Evolutionary conservation across 2,329 filamentous ascomycete genomes (phyloP).

Genomic region (Neonectria hederae): DNA sequence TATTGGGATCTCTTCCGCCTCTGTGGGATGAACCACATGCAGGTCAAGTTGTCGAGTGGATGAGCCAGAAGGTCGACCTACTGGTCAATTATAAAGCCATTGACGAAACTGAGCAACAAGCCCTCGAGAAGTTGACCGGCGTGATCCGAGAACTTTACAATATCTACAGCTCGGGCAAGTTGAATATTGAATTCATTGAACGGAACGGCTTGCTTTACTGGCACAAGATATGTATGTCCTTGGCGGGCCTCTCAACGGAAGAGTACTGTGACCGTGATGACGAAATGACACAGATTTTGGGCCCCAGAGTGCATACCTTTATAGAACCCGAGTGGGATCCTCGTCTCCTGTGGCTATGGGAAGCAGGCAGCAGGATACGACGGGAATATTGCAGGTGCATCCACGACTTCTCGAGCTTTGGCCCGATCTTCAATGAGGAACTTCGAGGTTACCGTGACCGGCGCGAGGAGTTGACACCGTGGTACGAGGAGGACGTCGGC

Average conservation of each 20-base stretch:
- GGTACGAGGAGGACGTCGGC: neutral
- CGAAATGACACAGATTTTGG: neutral
- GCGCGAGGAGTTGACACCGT: neutral
- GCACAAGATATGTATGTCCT: neutral
- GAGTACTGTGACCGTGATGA: no score
- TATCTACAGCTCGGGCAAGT: no score
- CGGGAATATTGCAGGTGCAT: neutral
- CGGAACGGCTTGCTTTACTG: neutral
- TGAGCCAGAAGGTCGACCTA: constrained; percentile 22
- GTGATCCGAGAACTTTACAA: constrained; percentile 1
- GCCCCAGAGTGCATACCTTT: neutral
- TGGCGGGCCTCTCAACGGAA: neutral
- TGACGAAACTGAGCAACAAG: neutral
- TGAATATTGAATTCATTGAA: no score
- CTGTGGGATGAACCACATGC: constrained; percentile 3
- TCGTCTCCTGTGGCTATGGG: neutral
- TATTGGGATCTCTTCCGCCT: no score
- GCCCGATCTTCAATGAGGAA: no score
- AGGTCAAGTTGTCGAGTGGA: constrained; percentile 18
- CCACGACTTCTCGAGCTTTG: neutral
- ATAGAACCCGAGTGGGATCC: neutral
- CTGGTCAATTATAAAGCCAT: constrained; percentile 22
- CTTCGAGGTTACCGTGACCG: no score
- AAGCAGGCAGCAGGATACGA: neutral
- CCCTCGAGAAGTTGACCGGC: neutral